Percentiles rank a stretch among this genome's conserved stretches.
These are phyloP conservation scores for Xylaria sp. DNA, from an alignment of 2,329 filamentous ascomycete genomes.

Conservation along the genomic window DNA sequence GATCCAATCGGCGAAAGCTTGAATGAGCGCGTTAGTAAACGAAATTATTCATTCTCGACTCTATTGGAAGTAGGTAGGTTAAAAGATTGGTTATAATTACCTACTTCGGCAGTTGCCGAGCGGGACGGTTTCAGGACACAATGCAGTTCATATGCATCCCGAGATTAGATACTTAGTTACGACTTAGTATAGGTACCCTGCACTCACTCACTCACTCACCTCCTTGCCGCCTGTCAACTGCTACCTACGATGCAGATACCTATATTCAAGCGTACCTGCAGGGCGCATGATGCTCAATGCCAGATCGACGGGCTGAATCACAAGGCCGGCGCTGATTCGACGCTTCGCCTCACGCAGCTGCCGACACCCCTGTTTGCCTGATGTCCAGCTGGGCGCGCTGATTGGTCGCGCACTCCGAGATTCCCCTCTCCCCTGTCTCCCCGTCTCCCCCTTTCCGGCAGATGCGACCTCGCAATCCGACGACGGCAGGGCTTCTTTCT, in stretches of 20 bases:
- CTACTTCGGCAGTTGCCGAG: background rate
- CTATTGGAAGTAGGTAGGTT: background rate
- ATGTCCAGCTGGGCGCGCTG: background rate
- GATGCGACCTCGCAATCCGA: background rate
- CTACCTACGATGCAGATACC: too few relatives aligned
- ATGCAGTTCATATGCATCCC: background rate
- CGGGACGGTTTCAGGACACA: conserved; percentile 10
- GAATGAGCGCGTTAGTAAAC: background rate
- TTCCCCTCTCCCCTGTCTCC: background rate
- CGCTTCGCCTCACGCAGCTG: conserved; percentile 12
- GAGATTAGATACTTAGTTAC: conserved; percentile 6
- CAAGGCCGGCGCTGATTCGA: conserved; percentile 11
- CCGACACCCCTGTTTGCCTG: background rate
- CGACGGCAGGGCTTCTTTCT: too few relatives aligned
- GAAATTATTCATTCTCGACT: background rate
- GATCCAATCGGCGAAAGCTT: background rate
- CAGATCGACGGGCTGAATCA: conserved; percentile 4
- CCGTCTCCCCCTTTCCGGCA: background rate
- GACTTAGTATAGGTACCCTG: too few relatives aligned
- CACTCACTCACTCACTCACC: background rate
- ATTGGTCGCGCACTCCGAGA: conserved; percentile 22
- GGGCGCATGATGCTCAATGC: background rate
- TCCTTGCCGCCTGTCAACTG: too few relatives aligned
- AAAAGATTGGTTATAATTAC: background rate
- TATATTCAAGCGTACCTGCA: background rate